Conservation (phyloP, 2,329 filamentous ascomycete species). For the Lachnellula cervina region DNA sequence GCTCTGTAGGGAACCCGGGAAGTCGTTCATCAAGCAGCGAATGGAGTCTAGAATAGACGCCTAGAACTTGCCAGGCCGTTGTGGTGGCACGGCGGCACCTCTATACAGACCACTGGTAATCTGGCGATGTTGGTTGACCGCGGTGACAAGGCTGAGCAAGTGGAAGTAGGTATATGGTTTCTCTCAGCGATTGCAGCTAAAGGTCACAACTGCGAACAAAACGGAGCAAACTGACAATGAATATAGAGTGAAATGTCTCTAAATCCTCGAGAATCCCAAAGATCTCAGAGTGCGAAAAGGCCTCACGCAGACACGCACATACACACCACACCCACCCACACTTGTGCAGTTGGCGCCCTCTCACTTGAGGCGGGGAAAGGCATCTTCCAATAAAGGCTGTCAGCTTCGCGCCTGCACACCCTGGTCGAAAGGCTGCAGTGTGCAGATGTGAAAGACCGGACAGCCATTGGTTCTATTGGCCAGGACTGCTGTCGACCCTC, state of each 20-base stretch:
- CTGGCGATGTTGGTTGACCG: slow-evolving; percentile 18
- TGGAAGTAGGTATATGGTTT: neutral
- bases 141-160: neutral
- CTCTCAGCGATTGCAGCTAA: no score
- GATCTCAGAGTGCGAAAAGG: neutral
- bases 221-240: neutral
- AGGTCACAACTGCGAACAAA: no score
- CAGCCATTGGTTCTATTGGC: slow-evolving; percentile 12
- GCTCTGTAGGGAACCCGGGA: slow-evolving; percentile 6
- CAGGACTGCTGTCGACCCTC: slow-evolving; percentile 2
- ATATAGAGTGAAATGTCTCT: neutral
- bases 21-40: slow-evolving; percentile 1
- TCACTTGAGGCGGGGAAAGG: slow-evolving; percentile 14
- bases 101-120: neutral
- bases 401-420: slow-evolving; percentile 22
- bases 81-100: neutral
- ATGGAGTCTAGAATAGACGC: slow-evolving; percentile 28
- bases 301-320: neutral
- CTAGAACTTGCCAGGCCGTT: slow-evolving; percentile 14
- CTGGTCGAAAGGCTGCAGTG: slow-evolving; percentile 6
- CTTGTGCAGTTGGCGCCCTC: slow-evolving; percentile 11
- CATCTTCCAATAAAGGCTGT: slow-evolving; percentile 15
- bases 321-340: neutral
- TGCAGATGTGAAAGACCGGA: slow-evolving; percentile 2
- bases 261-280: neutral